Percentiles rank a stretch among this genome's conserved stretches.
Evolutionary conservation across 2,329 filamentous ascomycete genomes (phyloP).

Genomic region (Neonectria faginata): DNA sequence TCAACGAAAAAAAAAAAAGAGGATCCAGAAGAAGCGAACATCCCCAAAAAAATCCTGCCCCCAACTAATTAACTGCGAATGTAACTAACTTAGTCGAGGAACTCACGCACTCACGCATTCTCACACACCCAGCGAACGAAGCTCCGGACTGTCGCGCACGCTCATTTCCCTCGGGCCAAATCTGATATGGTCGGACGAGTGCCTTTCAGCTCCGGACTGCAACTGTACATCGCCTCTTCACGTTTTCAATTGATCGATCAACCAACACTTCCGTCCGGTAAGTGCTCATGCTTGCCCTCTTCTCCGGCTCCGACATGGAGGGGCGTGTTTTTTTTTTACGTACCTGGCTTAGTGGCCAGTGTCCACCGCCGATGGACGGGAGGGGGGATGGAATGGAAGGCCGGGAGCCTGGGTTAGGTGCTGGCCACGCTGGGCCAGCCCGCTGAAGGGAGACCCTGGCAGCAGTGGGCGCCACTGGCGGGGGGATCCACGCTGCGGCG

Average conservation of each 20-base stretch:
- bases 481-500: conserved; percentile 23
- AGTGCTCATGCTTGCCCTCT: conserved; percentile 1
- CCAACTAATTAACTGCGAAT: conserved; percentile 38
- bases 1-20: conserved; percentile 45
- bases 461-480: conserved; percentile 6
- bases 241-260: not conserved
- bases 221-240: not conserved
- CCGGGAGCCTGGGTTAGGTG: not conserved
- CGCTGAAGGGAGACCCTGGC: conserved; percentile 7
- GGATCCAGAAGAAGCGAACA: conserved; percentile 39
- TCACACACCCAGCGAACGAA: not conserved
- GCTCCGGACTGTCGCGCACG: not conserved
- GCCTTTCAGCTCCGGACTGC: not conserved
- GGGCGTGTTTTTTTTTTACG: conserved; percentile 22
- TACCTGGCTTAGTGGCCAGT: conserved; percentile 10
- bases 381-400: conserved; percentile 7
- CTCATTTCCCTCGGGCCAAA: not conserved
- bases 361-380: conserved; percentile 26
- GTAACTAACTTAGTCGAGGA: conserved; percentile 26
- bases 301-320: conserved; percentile 18
- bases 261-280: conserved; percentile 5
- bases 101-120: conserved; percentile 13
- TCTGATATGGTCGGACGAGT: not conserved
- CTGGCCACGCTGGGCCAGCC: not conserved
- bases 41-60: conserved; percentile 47